phyloP scores from a whole-genome alignment of 78 protist genomes.

The Dictyostelium firmibasis region DNA sequence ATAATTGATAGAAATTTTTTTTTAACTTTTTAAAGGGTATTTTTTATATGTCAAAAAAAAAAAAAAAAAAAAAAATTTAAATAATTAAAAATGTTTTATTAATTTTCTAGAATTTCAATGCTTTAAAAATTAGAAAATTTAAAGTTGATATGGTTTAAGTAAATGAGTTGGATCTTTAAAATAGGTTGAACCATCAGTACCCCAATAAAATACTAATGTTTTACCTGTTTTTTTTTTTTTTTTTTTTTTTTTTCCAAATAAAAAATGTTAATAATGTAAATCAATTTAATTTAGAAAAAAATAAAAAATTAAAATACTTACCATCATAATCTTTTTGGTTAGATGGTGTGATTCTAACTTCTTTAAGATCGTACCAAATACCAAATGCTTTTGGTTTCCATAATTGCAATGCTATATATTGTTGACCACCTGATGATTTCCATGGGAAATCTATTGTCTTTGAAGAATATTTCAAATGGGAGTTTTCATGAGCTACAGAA shows the following conservation, averaged over 20 bases:
- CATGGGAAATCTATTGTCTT: neutral
- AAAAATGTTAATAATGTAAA: no score
- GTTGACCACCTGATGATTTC: neutral
- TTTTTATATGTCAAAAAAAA: no score
- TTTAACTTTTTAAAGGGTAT: no score
- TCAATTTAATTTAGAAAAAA: no score
- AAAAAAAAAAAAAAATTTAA: no score
- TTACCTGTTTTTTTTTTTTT: neutral
- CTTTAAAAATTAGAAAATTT: no score
- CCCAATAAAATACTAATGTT: neutral
- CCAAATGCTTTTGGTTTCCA: neutral
- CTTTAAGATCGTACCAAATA: neutral
- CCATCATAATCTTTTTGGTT: neutral
- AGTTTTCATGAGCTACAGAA: neutral
- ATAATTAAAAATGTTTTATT: no score
- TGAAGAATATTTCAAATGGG: neutral
- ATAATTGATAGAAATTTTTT: no score
- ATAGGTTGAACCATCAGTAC: neutral
- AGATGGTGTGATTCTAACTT: neutral
- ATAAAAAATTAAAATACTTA: neutral
- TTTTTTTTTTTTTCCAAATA: no score
- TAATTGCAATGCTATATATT: neutral
- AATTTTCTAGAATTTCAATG: no score
- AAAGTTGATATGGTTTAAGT: neutral
- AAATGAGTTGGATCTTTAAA: neutral